These are phyloP conservation scores for Scenedesmus sp. DNA, from an alignment of 163 green algal genomes.

Conservation along the genomic window DNA sequence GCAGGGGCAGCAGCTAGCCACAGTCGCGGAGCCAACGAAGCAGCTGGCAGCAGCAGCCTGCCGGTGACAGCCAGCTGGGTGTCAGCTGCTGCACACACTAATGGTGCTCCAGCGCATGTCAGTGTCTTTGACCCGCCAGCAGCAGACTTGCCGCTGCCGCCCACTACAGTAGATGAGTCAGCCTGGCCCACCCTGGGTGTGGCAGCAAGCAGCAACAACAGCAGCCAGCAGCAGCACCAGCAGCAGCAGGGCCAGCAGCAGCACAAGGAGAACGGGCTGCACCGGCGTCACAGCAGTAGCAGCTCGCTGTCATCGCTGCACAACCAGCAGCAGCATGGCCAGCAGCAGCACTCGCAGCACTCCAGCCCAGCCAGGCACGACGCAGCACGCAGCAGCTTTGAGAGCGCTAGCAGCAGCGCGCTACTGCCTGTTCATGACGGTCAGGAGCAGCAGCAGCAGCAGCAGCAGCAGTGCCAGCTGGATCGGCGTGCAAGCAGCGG, in stretches of 20 bases:
- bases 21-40: not conserved
- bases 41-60: constrained; percentile 18
- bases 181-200: constrained; percentile 40
- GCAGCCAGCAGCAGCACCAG: not conserved
- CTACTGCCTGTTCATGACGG: not conserved
- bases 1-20: not conserved
- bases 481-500: not conserved
- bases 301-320: not conserved
- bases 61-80: constrained; percentile 30
- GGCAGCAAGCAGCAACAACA: constrained; percentile 29
- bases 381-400: constrained; percentile 12
- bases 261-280: not conserved
- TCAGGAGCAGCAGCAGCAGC: not conserved
- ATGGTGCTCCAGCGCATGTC: not conserved
- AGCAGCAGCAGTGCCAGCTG: constrained; percentile 24
- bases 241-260: constrained; percentile 35
- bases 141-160: not conserved
- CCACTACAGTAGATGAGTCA: constrained; percentile 12
- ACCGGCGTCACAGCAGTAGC: constrained; percentile 8
- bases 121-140: not conserved
- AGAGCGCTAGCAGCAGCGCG: constrained; percentile 34
- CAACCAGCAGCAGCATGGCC: constrained; percentile 26
- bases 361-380: not conserved
- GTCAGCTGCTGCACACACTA: constrained; percentile 2
- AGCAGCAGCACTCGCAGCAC: constrained; percentile 2